A percentile compares a stretch with the other conserved stretches of the same genome.
Conservation (phyloP, 441 rosid genomes). For the Rhodomyrtus psidioides region DNA sequence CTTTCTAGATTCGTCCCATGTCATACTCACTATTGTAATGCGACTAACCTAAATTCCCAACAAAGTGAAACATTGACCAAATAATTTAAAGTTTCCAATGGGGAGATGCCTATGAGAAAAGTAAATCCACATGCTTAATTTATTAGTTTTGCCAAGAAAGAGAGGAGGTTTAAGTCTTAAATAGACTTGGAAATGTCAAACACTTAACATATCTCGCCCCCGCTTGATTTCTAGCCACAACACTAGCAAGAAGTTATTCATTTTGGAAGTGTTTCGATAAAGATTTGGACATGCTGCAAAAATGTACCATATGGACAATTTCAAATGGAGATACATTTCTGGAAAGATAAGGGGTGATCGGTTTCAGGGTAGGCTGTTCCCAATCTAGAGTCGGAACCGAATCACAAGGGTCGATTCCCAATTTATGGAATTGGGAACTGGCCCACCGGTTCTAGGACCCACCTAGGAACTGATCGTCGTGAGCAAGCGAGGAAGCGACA, state of each 20-base stretch:
- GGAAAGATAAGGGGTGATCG: too few relatives aligned
- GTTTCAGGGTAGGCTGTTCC: too few relatives aligned
- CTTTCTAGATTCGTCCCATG: background rate
- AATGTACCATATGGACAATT: background rate
- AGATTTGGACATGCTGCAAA: background rate
- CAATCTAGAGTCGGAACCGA: too few relatives aligned
- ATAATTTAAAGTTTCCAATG: background rate
- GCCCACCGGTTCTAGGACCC: background rate
- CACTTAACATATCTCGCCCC: background rate
- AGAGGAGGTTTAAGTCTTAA: background rate
- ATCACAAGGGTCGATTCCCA: too few relatives aligned
- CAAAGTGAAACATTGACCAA: background rate
- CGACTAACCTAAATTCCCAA: background rate
- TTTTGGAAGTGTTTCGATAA: background rate
- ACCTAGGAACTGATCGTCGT: too few relatives aligned
- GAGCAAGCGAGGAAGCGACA: too few relatives aligned
- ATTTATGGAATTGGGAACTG: too few relatives aligned
- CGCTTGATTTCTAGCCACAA: background rate
- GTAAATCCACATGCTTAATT: background rate
- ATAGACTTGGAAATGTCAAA: too few relatives aligned
- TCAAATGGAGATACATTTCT: background rate
- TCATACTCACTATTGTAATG: background rate
- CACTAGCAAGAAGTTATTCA: background rate
- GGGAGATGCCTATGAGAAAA: background rate
- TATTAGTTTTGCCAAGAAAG: background rate